Evolutionary conservation across 306 rosid genomes (phyloP), one percentile per base, ranked within the genome.

Genomic region (Vigna nakashimae): DNA sequence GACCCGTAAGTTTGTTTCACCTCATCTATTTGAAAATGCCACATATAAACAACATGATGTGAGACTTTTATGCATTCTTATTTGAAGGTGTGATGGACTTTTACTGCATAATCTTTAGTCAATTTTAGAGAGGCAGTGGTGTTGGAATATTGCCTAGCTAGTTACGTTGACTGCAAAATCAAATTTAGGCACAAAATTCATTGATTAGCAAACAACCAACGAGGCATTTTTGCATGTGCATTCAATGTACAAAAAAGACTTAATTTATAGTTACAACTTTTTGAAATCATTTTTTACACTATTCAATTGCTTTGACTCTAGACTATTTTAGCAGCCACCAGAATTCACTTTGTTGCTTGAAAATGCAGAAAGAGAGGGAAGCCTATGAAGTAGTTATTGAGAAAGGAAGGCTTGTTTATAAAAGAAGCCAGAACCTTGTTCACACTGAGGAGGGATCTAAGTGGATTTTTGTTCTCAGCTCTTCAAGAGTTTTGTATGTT

Each of bases 401-500:
- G 20, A 74, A 67, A 56, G 96, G 97, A 64, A 92, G 70, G 79
- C 90, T 94, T 40, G 49, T 87, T 20, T 86, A 89, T 82, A 92
- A 46, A 60, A 81, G 83, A 82, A 89, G 83, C 76, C 84, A 78
- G 10, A 65, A 15, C 14, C 43, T 72, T 60, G 89, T 90, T 22
- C 80, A 86, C 78, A 94, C 98, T 11, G 24, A 6, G 16, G 86
- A 84, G 38, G 96, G 92, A 5, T 75, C 90, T 0, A 94, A 94
- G 87, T 94, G 98, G 98, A 94, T 94, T 42, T 94, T 94, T 73
- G 95, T 94, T 48, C 92, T 94, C 30, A 88, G 96, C 79, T 84
- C 97, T 50, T 85, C 92, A 0, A 89, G 89, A 73, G 65, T 26
- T 34, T 63, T 94, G 80, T 94, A 92, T 24, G 83, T 90, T 22